A percentile compares a stretch with the other conserved stretches of the same genome.
phyloP scores from a whole-genome alignment of 306 rosid genomes.

The Urtica urens region DNA sequence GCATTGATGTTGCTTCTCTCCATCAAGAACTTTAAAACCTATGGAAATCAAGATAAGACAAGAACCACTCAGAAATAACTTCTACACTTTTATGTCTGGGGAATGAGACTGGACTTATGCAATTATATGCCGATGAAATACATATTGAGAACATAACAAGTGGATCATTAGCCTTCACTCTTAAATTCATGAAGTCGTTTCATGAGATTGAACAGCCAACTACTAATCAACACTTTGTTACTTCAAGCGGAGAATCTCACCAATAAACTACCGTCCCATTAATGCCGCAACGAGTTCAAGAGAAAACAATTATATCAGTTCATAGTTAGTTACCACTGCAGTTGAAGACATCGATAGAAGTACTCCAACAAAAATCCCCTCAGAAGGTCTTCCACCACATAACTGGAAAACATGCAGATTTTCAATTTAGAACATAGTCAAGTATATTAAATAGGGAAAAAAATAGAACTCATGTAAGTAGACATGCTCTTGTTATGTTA shows the following conservation, averaged over 20 bases:
- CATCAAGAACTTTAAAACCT: conserved; percentile 95
- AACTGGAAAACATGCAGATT: conserved; percentile 52
- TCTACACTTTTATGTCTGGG: neutral
- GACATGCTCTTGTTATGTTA: too few relatives aligned
- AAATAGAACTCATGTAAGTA: too few relatives aligned
- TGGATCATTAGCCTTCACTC: too few relatives aligned
- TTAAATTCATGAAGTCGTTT: too few relatives aligned
- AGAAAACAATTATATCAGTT: conserved; percentile 11
- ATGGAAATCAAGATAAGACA: conserved; percentile 18
- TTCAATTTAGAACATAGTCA: conserved; percentile 26
- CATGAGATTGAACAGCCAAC: neutral
- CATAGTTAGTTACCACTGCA: conserved; percentile 63
- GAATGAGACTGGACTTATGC: too few relatives aligned
- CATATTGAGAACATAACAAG: too few relatives aligned
- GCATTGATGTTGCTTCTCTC: conserved; percentile 65
- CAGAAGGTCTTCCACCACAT: conserved; percentile 93
- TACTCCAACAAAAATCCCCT: conserved; percentile 83
- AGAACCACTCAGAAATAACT: neutral
- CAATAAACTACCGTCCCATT: too few relatives aligned
- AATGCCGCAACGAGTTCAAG: too few relatives aligned
- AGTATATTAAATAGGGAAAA: too few relatives aligned
- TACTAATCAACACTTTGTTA: neutral
- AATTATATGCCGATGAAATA: too few relatives aligned
- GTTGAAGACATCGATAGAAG: conserved; percentile 92
- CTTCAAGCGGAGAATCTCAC: neutral